A percentile compares a stretch with the other conserved stretches of the same genome.
These are phyloP conservation scores for Lentinula guzmanii DNA, from an alignment of 768 basidiomycete genomes.

Conservation along the genomic window DNA sequence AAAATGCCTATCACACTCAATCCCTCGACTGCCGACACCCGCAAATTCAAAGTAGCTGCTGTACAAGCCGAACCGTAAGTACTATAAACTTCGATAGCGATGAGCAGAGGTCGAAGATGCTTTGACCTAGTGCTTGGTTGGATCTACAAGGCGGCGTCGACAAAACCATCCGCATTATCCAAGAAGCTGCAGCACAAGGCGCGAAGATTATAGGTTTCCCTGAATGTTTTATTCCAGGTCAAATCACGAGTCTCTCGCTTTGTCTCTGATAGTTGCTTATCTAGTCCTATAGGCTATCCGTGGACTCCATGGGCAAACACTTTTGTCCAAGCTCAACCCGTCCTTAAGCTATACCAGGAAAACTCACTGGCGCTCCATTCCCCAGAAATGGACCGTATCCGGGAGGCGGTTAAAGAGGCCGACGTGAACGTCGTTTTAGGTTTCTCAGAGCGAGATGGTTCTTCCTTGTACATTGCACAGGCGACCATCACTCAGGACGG, in stretches of 20 bases:
- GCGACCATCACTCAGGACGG: slow-evolving; percentile 21
- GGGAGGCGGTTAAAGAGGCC: slow-evolving; percentile 21
- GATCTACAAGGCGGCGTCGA: slow-evolving; percentile 23
- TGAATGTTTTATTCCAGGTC: slow-evolving; percentile 23
- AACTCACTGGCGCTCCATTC: slow-evolving; percentile 23
- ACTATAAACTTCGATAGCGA: background rate
- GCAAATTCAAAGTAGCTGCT: slow-evolving; percentile 21
- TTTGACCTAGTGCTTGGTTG: slow-evolving; percentile 16
- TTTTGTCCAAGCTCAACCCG: slow-evolving; percentile 17
- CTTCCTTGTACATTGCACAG: slow-evolving; percentile 20
- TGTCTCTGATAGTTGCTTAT: background rate
- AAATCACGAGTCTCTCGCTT: background rate
- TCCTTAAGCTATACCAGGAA: slow-evolving; percentile 22
- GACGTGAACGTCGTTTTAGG: slow-evolving; percentile 20
- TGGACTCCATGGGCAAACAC: slow-evolving; percentile 27
- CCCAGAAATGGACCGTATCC: slow-evolving; percentile 24
- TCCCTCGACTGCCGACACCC: slow-evolving; percentile 18
- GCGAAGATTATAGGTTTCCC: slow-evolving; percentile 26
- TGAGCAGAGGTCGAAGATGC: background rate
- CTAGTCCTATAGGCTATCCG: slow-evolving; percentile 19
- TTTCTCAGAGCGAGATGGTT: slow-evolving; percentile 22
- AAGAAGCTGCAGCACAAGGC: slow-evolving; percentile 19
- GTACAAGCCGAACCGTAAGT: slow-evolving; percentile 22
- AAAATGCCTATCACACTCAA: slow-evolving; percentile 16
- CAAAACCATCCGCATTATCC: slow-evolving; percentile 21